phyloP scores from a whole-genome alignment of 768 basidiomycete species.

The Termitomyces sp. region DNA sequence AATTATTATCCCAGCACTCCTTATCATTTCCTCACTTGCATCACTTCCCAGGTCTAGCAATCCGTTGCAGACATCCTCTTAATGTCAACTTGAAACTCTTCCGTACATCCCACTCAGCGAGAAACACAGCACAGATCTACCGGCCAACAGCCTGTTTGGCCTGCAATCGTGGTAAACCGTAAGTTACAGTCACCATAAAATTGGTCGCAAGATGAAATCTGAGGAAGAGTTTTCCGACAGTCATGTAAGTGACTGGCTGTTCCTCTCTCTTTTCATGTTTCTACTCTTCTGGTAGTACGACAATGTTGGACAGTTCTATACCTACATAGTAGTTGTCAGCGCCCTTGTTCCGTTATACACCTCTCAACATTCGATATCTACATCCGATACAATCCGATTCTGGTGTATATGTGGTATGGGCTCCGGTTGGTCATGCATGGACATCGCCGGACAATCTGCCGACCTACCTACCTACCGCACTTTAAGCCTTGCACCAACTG shows the following conservation, averaged over 20 bases:
- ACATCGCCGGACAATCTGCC: too few species aligned
- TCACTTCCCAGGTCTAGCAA: too few species aligned
- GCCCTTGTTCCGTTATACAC: conserved; percentile 5
- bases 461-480: too few species aligned
- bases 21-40: conserved; percentile 1
- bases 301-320: neutral
- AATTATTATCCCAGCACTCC: neutral
- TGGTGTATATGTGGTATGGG: too few species aligned
- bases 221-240: neutral
- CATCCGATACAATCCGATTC: neutral
- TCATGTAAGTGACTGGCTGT: neutral
- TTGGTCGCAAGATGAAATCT: neutral
- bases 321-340: neutral
- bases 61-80: neutral
- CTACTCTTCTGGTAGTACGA: conserved; percentile 5
- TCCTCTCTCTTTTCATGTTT: neutral
- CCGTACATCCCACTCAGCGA: too few species aligned
- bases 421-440: too few species aligned
- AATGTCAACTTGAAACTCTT: neutral
- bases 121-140: neutral
- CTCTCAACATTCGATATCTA: neutral
- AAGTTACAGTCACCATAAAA: neutral
- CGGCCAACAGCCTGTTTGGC: neutral
- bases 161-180: neutral
- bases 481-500: too few species aligned